A percentile compares a stretch with the other conserved stretches of the same genome.
Conservation (phyloP, 495 filamentous ascomycete genomes). For the Aspergillus funiculosus region DNA sequence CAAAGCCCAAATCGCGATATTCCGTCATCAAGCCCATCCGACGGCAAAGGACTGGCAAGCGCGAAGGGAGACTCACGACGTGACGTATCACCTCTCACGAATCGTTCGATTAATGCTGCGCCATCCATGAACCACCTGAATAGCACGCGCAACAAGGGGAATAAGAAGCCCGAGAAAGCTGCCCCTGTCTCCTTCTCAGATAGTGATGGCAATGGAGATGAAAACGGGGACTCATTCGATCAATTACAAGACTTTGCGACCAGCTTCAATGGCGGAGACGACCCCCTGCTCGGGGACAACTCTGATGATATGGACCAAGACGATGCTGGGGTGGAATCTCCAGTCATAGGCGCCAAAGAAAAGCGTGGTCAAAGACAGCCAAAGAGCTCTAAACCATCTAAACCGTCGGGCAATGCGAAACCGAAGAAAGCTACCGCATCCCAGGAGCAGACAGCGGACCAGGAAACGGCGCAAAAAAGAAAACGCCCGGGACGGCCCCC, state of each 20-base stretch:
- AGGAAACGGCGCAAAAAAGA: slow-evolving; percentile 18
- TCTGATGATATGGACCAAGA: slow-evolving; percentile 51
- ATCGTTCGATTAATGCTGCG: slow-evolving; percentile 33
- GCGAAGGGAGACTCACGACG: slow-evolving; percentile 21
- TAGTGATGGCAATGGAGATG: slow-evolving; percentile 30
- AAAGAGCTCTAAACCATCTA: slow-evolving; percentile 6
- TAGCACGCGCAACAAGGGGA: slow-evolving; percentile 39
- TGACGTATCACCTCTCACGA: slow-evolving; percentile 32
- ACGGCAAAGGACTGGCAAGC: slow-evolving; percentile 26
- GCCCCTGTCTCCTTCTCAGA: slow-evolving; percentile 31
- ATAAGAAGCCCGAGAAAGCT: slow-evolving; percentile 21
- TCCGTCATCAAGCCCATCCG: slow-evolving; percentile 36
- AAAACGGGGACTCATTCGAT: slow-evolving; percentile 29
- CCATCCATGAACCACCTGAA: slow-evolving; percentile 34
- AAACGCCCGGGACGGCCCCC: slow-evolving; percentile 34
- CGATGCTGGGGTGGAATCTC: slow-evolving; percentile 50
- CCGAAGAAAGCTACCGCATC: slow-evolving; percentile 14
- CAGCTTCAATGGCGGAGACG: slow-evolving; percentile 26
- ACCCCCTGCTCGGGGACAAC: slow-evolving; percentile 20
- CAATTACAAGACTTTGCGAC: slow-evolving; percentile 27
- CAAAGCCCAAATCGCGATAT: slow-evolving; percentile 31
- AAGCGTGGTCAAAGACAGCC: slow-evolving; percentile 7
- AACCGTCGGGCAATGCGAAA: slow-evolving; percentile 10
- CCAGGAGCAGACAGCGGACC: slow-evolving; percentile 13
- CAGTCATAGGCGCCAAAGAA: slow-evolving; percentile 14